Conservation (phyloP, 805 yeast species). For the Ogataea nitratoaversa region DNA sequence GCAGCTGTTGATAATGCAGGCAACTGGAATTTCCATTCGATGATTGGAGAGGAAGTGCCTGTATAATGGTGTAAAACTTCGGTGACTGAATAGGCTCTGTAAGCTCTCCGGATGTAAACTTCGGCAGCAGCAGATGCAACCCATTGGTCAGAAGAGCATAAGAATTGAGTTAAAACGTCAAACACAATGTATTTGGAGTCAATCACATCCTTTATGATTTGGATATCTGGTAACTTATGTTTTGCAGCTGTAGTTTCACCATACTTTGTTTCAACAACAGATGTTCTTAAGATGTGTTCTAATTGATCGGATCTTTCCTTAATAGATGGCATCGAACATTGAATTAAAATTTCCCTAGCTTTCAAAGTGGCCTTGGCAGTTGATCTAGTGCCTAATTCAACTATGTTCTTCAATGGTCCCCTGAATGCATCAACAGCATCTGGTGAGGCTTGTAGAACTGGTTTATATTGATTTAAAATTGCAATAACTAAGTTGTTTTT, state of each 20-base stretch:
- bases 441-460: conserved; percentile 67
- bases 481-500: conserved; percentile 88
- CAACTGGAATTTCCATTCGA: conserved; percentile 85
- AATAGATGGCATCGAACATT: conserved; percentile 94
- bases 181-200: conserved; percentile 95
- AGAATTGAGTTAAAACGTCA: conserved; percentile 91
- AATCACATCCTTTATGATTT: conserved; percentile 81
- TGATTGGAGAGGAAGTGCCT: conserved; percentile 55
- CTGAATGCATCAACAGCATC: conserved; percentile 64
- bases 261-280: conserved; percentile 84
- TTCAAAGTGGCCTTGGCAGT: conserved; percentile 91
- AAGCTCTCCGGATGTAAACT: conserved; percentile 93
- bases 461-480: conserved; percentile 76
- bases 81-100: conserved; percentile 89
- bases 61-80: conserved; percentile 58
- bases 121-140: conserved; percentile 96
- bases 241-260: conserved; percentile 73
- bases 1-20: conserved; percentile 71
- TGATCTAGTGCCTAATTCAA: conserved; percentile 83
- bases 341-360: conserved; percentile 94
- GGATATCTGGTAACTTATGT: conserved; percentile 78
- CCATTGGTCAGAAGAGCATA: conserved; percentile 77
- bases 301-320: conserved; percentile 95
- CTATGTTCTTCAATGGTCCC: conserved; percentile 69
- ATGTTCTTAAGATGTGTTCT: conserved; percentile 88